Base-by-base conservation (phyloP, 495 filamentous ascomycete genomes). In the Penicillium lividum region DNA sequence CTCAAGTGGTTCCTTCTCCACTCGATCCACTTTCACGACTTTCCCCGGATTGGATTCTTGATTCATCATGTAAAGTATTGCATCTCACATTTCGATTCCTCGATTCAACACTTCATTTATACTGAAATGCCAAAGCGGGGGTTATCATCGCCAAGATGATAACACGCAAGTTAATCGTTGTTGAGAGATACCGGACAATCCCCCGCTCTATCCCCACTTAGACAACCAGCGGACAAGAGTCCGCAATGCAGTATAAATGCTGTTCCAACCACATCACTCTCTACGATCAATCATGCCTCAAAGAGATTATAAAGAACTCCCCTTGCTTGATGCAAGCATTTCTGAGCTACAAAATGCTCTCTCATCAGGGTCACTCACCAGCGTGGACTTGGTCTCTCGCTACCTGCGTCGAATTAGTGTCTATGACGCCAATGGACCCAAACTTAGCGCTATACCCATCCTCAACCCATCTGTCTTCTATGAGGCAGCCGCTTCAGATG, bases 251-350 rank as follows among this genome's bases (percentile, higher is more conserved):
- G 22, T 22, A 22, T 22, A 22, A 22, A 22, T 1, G 22, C 22
- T 22, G 22, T 22, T 22, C 22, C 22, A 22, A 22, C 22, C 22
- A 22, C 22, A 33, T 33, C 30, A 33, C 30, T 7, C 3, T 33
- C 30, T 33, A 33, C 30, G 8, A 22, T 22, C 22, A 22, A 22
- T 22, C 22, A 67, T 67, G 64, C 25, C 51, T 43, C 53, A 51
- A 27, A 10, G 43, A 51, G 6, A 80, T 13, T 4, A 13, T 0
- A 18, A 79, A 51, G 76, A 76, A 16, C 68, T 88, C 54, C 71
- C 68, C n/a, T 66, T 89, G 33, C 83, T 86, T 64, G 86, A 89
- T 58, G 77, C 83, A 5, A 77, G 74, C 42, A 83, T 83, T 43
- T 74, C 80, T 54, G 67, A 80, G 11, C 68, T 84, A 25, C 81